Evolutionary conservation across 345 rosid genomes (phyloP), one percentile per base, ranked within the genome.

Genomic region (Salix brachista): DNA sequence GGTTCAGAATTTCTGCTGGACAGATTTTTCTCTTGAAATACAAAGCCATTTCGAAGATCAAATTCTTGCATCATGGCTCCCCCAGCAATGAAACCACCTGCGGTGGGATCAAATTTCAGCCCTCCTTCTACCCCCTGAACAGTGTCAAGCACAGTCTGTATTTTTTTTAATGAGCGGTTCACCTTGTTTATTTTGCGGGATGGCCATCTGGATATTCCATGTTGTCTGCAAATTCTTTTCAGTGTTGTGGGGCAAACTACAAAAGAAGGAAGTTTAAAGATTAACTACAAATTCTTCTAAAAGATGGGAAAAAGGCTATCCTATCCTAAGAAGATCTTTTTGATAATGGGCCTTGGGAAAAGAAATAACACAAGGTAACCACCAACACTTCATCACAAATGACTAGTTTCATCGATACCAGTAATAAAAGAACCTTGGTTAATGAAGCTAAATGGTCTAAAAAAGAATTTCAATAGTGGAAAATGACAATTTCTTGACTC

Each of bases 191-290:
- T 91, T 86, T 94, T 94, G 17, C 97, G 92, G 75, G 95, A 94
- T 23, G 97, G 98, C 97, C 98, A 94, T 79, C 98, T 91, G 37
- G 86, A 86, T 73, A 94, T 91, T 28, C 98, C 98, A 58, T 92
- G 98, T 75, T 91, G 94, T 80, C 97, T 89, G 87, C 98, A 94
- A 82, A 94, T 94, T 80, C 98, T 88, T 87, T 94, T 92, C 79
- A 92, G 80, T 8, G 98, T 94, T 28, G 98, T 94, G 17, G 97
- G 97, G 86, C 98, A 92, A 80, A 94, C 98, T 94, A 79, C 84
- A 84, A 36, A 65, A 74, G n/a, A 5, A 78, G 65, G 66, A 75
- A 82, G 39, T 71, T 26, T 65, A 75, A 76, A 73, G 68, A 28
- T 56, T 21, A 66, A 65, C 14, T 25, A 32, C 58, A 36, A 23